Conservation (phyloP, 768 basidiomycete species). For the Galerina sulciceps region DNA sequence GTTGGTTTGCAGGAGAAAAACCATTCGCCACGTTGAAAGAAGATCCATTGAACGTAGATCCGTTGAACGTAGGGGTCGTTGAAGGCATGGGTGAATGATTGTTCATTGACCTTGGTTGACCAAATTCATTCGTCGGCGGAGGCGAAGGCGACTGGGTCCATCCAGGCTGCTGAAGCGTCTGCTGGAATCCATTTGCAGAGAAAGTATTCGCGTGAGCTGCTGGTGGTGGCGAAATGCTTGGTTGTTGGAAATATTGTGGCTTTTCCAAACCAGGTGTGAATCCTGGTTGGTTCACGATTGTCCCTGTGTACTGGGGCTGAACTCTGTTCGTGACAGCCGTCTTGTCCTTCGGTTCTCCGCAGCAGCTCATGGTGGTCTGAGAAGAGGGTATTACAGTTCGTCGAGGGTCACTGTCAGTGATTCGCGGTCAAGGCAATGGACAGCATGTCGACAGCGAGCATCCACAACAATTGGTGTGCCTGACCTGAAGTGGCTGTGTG, state of each 20-base stretch:
- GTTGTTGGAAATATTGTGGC: slow-evolving; percentile 42
- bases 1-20: slow-evolving; percentile 28
- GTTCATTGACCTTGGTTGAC: slow-evolving; percentile 15
- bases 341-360: slow-evolving; percentile 50
- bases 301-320: slow-evolving; percentile 27
- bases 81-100: slow-evolving; percentile 16
- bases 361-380: slow-evolving; percentile 64
- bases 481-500: slow-evolving; percentile 11
- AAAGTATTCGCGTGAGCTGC: slow-evolving; percentile 27
- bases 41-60: slow-evolving; percentile 23
- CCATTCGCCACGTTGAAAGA: slow-evolving; percentile 23
- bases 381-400: background rate
- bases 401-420: no score
- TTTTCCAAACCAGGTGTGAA: slow-evolving; percentile 46
- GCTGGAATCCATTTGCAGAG: slow-evolving; percentile 28
- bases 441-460: background rate
- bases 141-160: slow-evolving; percentile 45
- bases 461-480: slow-evolving; percentile 8
- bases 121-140: slow-evolving; percentile 38
- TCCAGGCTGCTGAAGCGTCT: slow-evolving; percentile 16
- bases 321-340: slow-evolving; percentile 35
- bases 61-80: slow-evolving; percentile 17
- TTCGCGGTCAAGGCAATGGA: slow-evolving; percentile 3
- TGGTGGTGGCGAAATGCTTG: slow-evolving; percentile 51
- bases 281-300: slow-evolving; percentile 55